Conservation (phyloP, 2,329 filamentous ascomycete species). For the Xylariaceae sp. region DNA sequence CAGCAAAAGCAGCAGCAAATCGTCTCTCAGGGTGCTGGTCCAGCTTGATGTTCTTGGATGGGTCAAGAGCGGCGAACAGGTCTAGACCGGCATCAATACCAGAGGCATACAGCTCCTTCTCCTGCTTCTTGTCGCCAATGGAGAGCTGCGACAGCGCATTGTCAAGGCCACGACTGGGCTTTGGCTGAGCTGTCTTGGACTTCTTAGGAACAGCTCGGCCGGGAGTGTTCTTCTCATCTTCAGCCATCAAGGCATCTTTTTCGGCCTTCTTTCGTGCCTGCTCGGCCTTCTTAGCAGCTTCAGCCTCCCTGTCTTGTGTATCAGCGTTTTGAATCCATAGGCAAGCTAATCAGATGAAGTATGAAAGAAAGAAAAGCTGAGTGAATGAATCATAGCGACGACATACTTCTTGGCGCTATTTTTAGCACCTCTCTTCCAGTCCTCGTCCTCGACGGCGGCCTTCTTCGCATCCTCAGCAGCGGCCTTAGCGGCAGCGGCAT, state of each 20-base stretch:
- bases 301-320: conserved; percentile 60
- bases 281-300: conserved; percentile 78
- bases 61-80: conserved; percentile 61
- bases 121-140: conserved; percentile 8
- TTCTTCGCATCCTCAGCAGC: conserved; percentile 63
- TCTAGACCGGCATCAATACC: conserved; percentile 91
- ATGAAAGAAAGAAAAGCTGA: background rate
- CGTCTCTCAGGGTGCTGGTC: conserved; percentile 85
- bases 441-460: conserved; percentile 61
- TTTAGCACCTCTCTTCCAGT: conserved; percentile 87
- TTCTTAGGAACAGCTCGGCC: conserved; percentile 60
- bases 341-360: background rate
- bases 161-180: conserved; percentile 37
- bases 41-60: conserved; percentile 58
- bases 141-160: conserved; percentile 60
- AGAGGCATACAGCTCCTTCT: conserved; percentile 71
- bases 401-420: conserved; percentile 79
- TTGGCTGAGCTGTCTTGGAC: conserved; percentile 57
- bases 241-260: conserved; percentile 72
- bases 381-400: background rate
- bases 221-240: conserved; percentile 67
- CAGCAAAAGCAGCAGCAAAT: conserved; percentile 70
- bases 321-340: background rate
- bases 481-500: conserved; percentile 74
- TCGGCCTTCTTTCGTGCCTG: conserved; percentile 86